Percentiles rank a stretch among this genome's conserved stretches.
Conservation (phyloP, 305 asterid species). For the Stenogyne calaminthoides region DNA sequence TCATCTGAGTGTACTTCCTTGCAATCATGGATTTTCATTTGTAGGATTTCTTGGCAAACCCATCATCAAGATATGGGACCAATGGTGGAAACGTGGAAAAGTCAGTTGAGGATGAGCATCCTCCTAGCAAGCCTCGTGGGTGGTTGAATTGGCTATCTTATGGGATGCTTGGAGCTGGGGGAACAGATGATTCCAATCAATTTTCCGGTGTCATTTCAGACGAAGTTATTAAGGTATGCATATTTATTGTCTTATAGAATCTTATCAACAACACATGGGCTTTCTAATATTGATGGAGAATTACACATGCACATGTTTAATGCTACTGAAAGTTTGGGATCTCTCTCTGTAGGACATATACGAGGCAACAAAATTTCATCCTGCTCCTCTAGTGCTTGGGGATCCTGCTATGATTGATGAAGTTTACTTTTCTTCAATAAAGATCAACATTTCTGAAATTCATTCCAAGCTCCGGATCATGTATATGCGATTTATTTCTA, state of each 20-base stretch:
- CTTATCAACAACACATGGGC: slow-evolving; percentile 13
- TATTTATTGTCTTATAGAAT: slow-evolving; percentile 22
- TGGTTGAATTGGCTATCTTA: slow-evolving; percentile 99
- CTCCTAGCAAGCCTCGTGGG: slow-evolving; percentile 81
- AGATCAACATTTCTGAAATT: slow-evolving; percentile 62
- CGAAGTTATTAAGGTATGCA: slow-evolving; percentile 80
- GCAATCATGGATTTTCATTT: slow-evolving; percentile 28
- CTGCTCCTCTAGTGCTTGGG: slow-evolving; percentile 55
- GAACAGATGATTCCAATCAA: slow-evolving; percentile 86
- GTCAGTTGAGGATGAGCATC: slow-evolving; percentile 66
- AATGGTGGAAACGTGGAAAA: slow-evolving; percentile 51
- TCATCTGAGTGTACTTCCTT: slow-evolving; percentile 19
- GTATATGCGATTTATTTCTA: slow-evolving; percentile 52
- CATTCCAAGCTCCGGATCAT: slow-evolving; percentile 58
- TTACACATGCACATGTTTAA: slow-evolving; percentile 15
- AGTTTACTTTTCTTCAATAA: slow-evolving; percentile 65
- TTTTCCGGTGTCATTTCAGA: slow-evolving; percentile 97
- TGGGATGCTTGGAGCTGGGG: slow-evolving; percentile 99
- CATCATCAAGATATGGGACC: slow-evolving; percentile 49
- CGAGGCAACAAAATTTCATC: slow-evolving; percentile 92
- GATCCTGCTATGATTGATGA: slow-evolving; percentile 61
- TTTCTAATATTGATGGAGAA: background rate
- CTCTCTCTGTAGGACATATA: slow-evolving; percentile 78
- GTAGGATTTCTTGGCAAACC: slow-evolving; percentile 71
- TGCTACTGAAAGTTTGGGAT: slow-evolving; percentile 27